Percentiles rank a stretch among this genome's conserved stretches.
Evolutionary conservation across 1,284 basidiomycete species (phyloP).

Genomic region (Cerrena zonata): DNA sequence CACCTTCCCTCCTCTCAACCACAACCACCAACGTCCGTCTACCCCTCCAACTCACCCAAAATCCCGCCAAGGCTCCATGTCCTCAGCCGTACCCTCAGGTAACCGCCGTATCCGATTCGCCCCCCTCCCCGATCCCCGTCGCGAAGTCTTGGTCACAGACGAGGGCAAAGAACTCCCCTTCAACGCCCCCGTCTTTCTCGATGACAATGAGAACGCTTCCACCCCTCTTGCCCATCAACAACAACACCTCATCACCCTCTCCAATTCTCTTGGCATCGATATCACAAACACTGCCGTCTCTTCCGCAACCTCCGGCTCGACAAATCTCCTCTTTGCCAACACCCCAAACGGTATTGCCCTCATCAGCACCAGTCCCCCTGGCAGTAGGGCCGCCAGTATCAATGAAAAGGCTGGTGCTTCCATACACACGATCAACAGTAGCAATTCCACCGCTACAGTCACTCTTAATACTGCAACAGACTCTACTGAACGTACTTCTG

Average conservation of each 20-base stretch:
- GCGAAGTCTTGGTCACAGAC: conserved; percentile 33
- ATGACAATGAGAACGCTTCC: neutral
- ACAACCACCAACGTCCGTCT: conserved; percentile 8
- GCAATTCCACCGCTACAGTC: neutral
- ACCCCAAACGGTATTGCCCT: conserved; percentile 3
- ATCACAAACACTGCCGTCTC: conserved; percentile 7
- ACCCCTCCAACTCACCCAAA: conserved; percentile 8
- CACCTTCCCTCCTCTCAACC: conserved; percentile 13
- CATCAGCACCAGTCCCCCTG: neutral
- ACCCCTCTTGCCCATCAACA: conserved; percentile 1
- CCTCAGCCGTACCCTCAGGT: conserved; percentile 11
- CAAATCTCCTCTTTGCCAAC: conserved; percentile 10
- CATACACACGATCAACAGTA: neutral
- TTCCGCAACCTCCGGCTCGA: conserved; percentile 7
- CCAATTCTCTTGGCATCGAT: conserved; percentile 12
- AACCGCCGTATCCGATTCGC: conserved; percentile 63
- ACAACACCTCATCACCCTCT: conserved; percentile 10
- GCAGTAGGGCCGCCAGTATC: neutral
- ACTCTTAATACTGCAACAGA: neutral
- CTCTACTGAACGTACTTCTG: neutral
- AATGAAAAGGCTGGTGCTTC: too few species aligned
- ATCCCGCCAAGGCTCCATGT: conserved; percentile 19
- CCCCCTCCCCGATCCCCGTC: conserved; percentile 69
- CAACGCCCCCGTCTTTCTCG: conserved; percentile 23
- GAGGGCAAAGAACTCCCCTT: conserved; percentile 29